Evolutionary conservation across 257 asterid species (phyloP), one percentile per base, ranked within the genome.

Genomic region (Rauvolfia tetraphylla): DNA sequence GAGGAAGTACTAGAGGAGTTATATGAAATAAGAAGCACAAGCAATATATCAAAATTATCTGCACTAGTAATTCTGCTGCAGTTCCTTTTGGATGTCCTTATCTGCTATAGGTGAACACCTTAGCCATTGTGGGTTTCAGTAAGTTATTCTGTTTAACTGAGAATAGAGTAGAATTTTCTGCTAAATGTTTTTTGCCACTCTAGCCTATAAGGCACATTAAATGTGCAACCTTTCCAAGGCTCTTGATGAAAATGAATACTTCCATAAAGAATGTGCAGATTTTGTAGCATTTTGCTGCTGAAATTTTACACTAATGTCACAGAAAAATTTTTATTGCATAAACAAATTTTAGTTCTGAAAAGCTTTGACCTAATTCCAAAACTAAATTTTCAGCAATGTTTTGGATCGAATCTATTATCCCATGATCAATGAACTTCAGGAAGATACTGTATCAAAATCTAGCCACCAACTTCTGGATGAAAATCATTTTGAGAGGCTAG

Each of bases 61-160:
- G 83, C 93, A 11, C 74, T 84, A 77, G 73, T 89, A 73, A 85
- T 86, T 65, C 97, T 87, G 81, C 83, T 93, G 61, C 88, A 87
- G 75, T 91, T 93, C 83, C 74, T 88, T 78, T 85, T 87, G 58
- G 95, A 91, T 75, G 83, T 91, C 82, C 82, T 93, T 78, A 84
- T 90, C 82, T 88, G 87, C 85, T 91, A 93, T 75, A 89, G 96
- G 97, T 91, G 87, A 83, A 27, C 76, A 76, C 58, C 73, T 62
- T 34, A 70, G 61, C 31, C 42, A 8, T 54, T 76, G 72, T 67
- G 2, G 22, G 22, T 51, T 74, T 39, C 41, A 36, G 39, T 72
- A 53, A 63, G 56, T 13, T 14, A 38, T 54, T 38, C 38, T 76
- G 15, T 68, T 63, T 71, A 6, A 48, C 17, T 23, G 4, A 20